Base-by-base conservation (phyloP, 768 basidiomycete genomes). In the Trametes punicea region DNA sequence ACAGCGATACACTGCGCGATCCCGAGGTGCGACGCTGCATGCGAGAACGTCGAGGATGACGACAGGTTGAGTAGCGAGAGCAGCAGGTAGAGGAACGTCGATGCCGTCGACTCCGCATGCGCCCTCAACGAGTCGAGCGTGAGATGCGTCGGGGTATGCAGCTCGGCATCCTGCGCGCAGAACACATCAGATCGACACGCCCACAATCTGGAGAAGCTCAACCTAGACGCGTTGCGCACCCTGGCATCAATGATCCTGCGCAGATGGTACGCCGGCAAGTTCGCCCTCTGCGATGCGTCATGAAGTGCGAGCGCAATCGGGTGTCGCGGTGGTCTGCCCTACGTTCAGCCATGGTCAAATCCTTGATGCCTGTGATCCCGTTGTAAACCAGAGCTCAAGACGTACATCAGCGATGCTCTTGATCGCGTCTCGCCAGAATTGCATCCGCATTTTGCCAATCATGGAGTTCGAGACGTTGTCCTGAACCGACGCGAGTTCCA, bases 381-480 rank as follows among this genome's bases (percentile, higher is more conserved):
- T 34, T 42, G 13, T 16, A 15, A 6, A 25, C 23, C 16, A 29
- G 51, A 25, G 30, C 21, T 27, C 40, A 16, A 69, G 4, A 70
- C 78, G 68, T 64, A 88, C 91, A 66, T 86, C 79, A 64, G 74
- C 74, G 20, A 91, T 81, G 44, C 73, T 78, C 64, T 84, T 88
- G 25, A 93, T 65, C 11, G 88, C 84, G 65, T 94, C 90, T 63
- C 83, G 81, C 91, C 91, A 94, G 68, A 93, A 93, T 67, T 92
- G 85, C 75, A 91, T 81, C 61, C 89, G 79, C 79, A 92, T 89
- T 67, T 83, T 82, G n/a, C 90, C 91, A 53, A 93, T 82, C 34
- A 80, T 75, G 31, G 81, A 67, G 56, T 86, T 87, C 16, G 89
- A 88, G 13, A 90, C 87, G 34, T 78, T 74, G 58, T 94, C 92